Conservation (phyloP, 352 stramenopile species). For the Halophytophthora batemanensis region DNA sequence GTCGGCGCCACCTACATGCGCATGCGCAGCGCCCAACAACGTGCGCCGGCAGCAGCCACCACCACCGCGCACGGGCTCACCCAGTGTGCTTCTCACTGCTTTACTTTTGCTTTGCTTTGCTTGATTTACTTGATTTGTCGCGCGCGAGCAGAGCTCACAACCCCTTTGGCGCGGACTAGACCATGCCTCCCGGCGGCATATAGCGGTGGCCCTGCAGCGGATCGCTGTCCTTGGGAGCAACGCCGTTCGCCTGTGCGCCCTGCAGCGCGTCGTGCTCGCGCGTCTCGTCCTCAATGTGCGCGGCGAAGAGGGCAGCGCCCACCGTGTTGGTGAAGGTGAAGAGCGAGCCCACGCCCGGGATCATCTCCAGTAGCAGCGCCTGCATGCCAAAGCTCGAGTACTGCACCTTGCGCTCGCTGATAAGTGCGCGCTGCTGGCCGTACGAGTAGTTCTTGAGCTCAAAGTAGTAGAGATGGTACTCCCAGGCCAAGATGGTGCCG, state of each 20-base stretch:
- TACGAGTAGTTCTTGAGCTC: slow-evolving; percentile 64
- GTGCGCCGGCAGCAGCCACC: too few relatives aligned
- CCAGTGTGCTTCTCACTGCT: too few relatives aligned
- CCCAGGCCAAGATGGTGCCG: slow-evolving; percentile 62
- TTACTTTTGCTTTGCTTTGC: too few relatives aligned
- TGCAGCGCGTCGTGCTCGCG: slow-evolving; percentile 10
- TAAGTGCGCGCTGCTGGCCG: slow-evolving; percentile 47
- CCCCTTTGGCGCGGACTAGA: slow-evolving; percentile 2
- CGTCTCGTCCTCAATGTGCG: slow-evolving; percentile 54
- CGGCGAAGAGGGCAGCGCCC: slow-evolving; percentile 61
- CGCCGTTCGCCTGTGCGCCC: slow-evolving; percentile 4
- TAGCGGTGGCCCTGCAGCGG: slow-evolving; percentile 17
- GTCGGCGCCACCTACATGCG: too few relatives aligned
- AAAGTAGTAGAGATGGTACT: slow-evolving; percentile 77
- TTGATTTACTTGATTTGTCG: neutral
- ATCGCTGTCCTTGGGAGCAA: slow-evolving; percentile 8
- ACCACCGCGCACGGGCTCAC: too few relatives aligned
- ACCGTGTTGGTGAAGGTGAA: slow-evolving; percentile 77
- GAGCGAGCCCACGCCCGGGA: slow-evolving; percentile 54
- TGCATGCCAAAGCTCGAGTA: slow-evolving; percentile 75
- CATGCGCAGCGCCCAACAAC: too few relatives aligned
- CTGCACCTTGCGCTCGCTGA: slow-evolving; percentile 44
- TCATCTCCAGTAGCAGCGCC: slow-evolving; percentile 70
- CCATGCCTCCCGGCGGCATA: slow-evolving; percentile 18
- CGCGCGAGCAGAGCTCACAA: slow-evolving; percentile 6